These are phyloP conservation scores for Kondoa subrosea DNA, from an alignment of 768 basidiomycete genomes.

Conservation along the genomic window DNA sequence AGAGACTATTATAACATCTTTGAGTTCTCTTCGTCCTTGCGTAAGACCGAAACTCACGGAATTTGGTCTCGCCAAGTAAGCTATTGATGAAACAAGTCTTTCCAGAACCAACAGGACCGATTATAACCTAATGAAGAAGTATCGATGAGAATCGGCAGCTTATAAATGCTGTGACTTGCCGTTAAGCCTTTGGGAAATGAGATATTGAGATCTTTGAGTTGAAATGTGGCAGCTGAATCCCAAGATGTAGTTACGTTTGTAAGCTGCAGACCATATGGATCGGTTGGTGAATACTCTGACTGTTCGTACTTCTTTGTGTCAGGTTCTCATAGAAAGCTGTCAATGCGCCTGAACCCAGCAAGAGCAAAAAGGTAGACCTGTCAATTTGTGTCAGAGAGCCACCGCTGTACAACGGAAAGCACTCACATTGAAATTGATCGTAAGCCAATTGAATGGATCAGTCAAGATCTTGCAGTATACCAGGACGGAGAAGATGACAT, in stretches of 20 bases:
- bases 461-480: not conserved
- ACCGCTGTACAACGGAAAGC: not conserved
- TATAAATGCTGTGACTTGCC: too few relatives aligned
- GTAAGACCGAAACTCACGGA: not conserved
- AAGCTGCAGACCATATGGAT: not conserved
- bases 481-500: not conserved
- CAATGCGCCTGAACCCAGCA: conserved; percentile 26
- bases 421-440: not conserved
- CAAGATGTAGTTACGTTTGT: not conserved
- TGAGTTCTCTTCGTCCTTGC: not conserved
- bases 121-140: too few relatives aligned
- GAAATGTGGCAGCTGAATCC: conserved; percentile 38
- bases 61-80: conserved; percentile 23
- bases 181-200: conserved; percentile 24
- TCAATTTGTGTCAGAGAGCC: not conserved
- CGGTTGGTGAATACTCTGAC: not conserved
- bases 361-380: not conserved
- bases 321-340: conserved; percentile 33
- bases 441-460: not conserved
- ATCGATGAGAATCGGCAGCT: too few relatives aligned
- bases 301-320: conserved; percentile 35
- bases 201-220: conserved; percentile 49
- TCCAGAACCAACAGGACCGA: conserved; percentile 24
- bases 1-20: conserved; percentile 20
- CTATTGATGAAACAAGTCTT: conserved; percentile 24